phyloP scores from a whole-genome alignment of 768 basidiomycete genomes.

The Leccinum broughii region DNA sequence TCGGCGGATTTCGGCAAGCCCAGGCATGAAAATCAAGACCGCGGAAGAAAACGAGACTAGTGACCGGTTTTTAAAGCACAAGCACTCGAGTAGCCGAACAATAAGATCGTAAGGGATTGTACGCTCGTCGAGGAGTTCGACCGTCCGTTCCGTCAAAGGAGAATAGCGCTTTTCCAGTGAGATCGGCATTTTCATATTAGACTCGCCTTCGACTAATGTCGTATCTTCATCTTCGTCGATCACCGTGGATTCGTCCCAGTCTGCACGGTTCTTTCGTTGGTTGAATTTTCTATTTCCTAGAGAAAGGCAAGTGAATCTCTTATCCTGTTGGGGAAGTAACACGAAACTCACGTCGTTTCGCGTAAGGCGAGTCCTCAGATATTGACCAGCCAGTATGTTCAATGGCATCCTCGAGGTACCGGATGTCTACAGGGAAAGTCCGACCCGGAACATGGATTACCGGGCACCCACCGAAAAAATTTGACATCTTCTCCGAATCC shows the following conservation, averaged over 20 bases:
- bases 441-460: constrained; percentile 88
- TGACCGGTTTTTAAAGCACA: constrained; percentile 68
- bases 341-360: constrained; percentile 56
- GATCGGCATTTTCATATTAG: constrained; percentile 29
- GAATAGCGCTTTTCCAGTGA: constrained; percentile 84
- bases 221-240: constrained; percentile 70
- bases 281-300: constrained; percentile 65
- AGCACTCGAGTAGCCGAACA: constrained; percentile 72
- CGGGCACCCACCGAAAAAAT: constrained; percentile 85
- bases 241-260: constrained; percentile 78
- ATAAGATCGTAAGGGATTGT: constrained; percentile 92
- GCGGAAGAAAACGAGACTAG: constrained; percentile 69
- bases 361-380: constrained; percentile 78
- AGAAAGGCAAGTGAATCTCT: constrained; percentile 1
- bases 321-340: background rate
- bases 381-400: constrained; percentile 80
- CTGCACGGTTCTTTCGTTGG: constrained; percentile 57
- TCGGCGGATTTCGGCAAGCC: constrained; percentile 89
- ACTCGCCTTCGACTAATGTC: constrained; percentile 21
- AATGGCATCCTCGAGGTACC: constrained; percentile 89
- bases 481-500: constrained; percentile 86
- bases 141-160: constrained; percentile 64
- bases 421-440: constrained; percentile 87
- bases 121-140: constrained; percentile 86
- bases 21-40: constrained; percentile 91